A percentile compares a stretch with the other conserved stretches of the same genome.
These are phyloP conservation scores for Gnomoniopsis sp. DNA, from an alignment of 2,329 filamentous ascomycete species.

Conservation along the genomic window DNA sequence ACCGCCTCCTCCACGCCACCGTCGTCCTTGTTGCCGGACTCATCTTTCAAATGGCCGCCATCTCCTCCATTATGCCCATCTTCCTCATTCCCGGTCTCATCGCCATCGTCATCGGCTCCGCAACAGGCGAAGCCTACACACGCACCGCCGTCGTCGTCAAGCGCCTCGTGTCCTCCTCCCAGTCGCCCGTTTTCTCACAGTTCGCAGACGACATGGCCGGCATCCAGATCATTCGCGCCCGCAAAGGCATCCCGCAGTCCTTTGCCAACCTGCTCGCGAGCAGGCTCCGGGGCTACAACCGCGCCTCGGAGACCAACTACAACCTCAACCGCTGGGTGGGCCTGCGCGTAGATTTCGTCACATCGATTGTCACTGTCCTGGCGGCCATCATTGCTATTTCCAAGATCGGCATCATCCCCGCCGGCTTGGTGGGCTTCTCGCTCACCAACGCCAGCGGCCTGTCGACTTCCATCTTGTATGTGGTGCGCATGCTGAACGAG, in stretches of 20 bases:
- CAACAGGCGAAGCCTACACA: conserved; percentile 42
- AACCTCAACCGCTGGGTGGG: conserved; percentile 58
- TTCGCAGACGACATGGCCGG: conserved; percentile 39
- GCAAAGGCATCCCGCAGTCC: conserved; percentile 42
- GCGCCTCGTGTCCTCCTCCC: conserved; percentile 35
- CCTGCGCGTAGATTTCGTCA: conserved; percentile 51
- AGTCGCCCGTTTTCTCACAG: conserved; percentile 54
- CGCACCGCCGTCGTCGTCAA: conserved; percentile 41
- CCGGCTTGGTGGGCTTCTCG: conserved; percentile 54
- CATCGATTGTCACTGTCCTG: conserved; percentile 46
- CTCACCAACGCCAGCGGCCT: conserved; percentile 53
- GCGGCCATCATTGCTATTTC: conserved; percentile 52
- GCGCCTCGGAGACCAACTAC: conserved; percentile 46
- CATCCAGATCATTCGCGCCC: conserved; percentile 40
- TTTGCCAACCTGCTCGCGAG: conserved; percentile 49
- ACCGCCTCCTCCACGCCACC: conserved; percentile 40
- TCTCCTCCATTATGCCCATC: conserved; percentile 40
- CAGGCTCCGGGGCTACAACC: conserved; percentile 44
- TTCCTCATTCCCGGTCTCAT: conserved; percentile 39
- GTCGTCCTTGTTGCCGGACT: conserved; percentile 37
- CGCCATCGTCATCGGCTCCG: conserved; percentile 34
- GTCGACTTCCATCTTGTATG: conserved; percentile 46
- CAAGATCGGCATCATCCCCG: conserved; percentile 42
- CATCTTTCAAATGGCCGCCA: conserved; percentile 33
- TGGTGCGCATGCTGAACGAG: conserved; percentile 54